phyloP scores from a whole-genome alignment of 495 filamentous ascomycete species.

The Physcia stellaris region DNA sequence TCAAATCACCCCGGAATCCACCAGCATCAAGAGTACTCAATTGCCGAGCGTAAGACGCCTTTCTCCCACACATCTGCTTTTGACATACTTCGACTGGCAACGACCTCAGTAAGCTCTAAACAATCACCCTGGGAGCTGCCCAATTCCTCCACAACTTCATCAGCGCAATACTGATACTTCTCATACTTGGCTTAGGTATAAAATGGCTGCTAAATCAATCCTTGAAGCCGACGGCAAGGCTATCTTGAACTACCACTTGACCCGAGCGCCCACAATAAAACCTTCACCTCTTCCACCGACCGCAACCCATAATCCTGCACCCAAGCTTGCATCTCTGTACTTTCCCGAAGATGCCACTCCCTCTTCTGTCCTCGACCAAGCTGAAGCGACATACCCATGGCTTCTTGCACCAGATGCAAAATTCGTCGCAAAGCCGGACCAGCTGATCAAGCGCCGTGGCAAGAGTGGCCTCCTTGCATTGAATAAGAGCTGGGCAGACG shows the following conservation, averaged over 20 bases:
- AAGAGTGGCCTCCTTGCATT: slow-evolving; percentile 94
- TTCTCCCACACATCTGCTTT: too few species aligned
- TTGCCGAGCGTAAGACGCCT: too few species aligned
- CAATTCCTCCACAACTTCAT: too few species aligned
- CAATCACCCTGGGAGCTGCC: too few species aligned
- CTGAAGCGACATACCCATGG: slow-evolving; percentile 92
- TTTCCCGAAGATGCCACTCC: slow-evolving; percentile 82
- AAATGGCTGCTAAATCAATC: slow-evolving; percentile 98
- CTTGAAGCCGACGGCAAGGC: slow-evolving; percentile 99
- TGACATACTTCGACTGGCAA: too few species aligned
- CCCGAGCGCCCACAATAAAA: slow-evolving; percentile 93
- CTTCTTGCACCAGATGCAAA: slow-evolving; percentile 65
- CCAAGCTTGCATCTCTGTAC: slow-evolving; percentile 80
- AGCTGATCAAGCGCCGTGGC: slow-evolving; percentile 97
- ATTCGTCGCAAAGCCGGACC: slow-evolving; percentile 99
- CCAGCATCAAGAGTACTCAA: too few species aligned
- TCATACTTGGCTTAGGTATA: too few species aligned
- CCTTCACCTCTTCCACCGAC: slow-evolving; percentile 80
- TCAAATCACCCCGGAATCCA: too few species aligned
- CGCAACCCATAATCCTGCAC: slow-evolving; percentile 78
- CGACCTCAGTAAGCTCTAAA: too few species aligned
- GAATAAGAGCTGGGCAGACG: slow-evolving; percentile 95
- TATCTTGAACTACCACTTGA: slow-evolving; percentile 99
- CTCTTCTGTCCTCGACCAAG: slow-evolving; percentile 81
- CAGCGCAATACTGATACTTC: too few species aligned